Evolutionary conservation across 2,329 filamentous ascomycete genomes (phyloP).

Genomic region (Polychaeton citri): DNA sequence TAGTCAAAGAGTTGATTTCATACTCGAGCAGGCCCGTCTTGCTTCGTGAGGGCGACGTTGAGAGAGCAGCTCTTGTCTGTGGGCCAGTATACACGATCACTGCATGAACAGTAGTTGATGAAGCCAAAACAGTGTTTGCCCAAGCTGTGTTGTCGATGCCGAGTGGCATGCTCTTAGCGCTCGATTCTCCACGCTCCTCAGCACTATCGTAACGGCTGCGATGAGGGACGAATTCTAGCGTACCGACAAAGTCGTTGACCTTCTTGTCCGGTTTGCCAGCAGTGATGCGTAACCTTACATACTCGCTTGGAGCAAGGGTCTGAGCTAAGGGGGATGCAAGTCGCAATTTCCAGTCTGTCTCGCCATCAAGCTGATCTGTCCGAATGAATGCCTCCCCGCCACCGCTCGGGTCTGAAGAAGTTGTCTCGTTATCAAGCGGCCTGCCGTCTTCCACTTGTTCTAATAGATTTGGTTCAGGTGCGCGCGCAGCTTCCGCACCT

Average conservation of each 20-base stretch:
- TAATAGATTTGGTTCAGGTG: slow-evolving; percentile 2
- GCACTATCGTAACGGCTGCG: slow-evolving; percentile 29
- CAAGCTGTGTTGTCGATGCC: slow-evolving; percentile 96
- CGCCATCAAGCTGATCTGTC: slow-evolving; percentile 92
- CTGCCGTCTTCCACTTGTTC: slow-evolving; percentile 11
- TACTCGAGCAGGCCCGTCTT: slow-evolving; percentile 89
- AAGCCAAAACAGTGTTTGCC: slow-evolving; percentile 95
- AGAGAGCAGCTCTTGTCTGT: slow-evolving; percentile 85
- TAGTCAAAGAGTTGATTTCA: slow-evolving; percentile 94
- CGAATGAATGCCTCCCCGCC: slow-evolving; percentile 88
- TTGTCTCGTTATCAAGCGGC: slow-evolving; percentile 18
- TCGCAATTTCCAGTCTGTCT: slow-evolving; percentile 96
- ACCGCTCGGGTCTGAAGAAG: slow-evolving; percentile 25
- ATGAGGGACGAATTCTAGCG: slow-evolving; percentile 57
- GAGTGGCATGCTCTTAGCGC: slow-evolving; percentile 29
- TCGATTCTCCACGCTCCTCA: slow-evolving; percentile 5
- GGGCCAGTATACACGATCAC: slow-evolving; percentile 90
- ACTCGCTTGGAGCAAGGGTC: slow-evolving; percentile 56
- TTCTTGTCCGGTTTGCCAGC: slow-evolving; percentile 86
- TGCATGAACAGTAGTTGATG: slow-evolving; percentile 75
- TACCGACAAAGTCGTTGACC: slow-evolving; percentile 92
- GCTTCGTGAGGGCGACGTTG: slow-evolving; percentile 79
- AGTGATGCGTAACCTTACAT: slow-evolving; percentile 53
- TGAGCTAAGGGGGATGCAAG: slow-evolving; percentile 79
- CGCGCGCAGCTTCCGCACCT: slow-evolving; percentile 15